phyloP scores from a whole-genome alignment of 2,329 filamentous ascomycete genomes.

The Phoma herbarum region DNA sequence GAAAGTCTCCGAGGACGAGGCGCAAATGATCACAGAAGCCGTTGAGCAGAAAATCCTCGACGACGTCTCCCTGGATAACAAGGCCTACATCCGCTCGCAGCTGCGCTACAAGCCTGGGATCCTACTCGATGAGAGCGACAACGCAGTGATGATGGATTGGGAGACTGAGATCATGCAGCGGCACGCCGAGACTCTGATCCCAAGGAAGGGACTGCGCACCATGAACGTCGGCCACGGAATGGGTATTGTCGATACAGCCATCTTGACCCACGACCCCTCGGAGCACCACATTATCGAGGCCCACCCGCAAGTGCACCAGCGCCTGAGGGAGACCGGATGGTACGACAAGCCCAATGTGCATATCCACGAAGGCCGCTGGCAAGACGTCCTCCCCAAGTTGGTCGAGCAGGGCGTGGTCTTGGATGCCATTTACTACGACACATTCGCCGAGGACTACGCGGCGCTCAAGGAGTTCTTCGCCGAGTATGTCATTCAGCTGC shows the following conservation, averaged over 20 bases:
- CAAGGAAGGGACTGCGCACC: slow-evolving; percentile 70
- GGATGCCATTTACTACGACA: slow-evolving; percentile 68
- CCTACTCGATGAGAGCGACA: slow-evolving; percentile 76
- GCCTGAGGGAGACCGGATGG: slow-evolving; percentile 73
- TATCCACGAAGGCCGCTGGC: slow-evolving; percentile 80
- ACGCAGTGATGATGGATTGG: slow-evolving; percentile 95
- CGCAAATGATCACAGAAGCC: slow-evolving; percentile 35
- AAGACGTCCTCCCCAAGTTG: slow-evolving; percentile 76
- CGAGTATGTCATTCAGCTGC: slow-evolving; percentile 48
- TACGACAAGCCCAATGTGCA: slow-evolving; percentile 67
- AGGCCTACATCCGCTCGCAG: slow-evolving; percentile 49
- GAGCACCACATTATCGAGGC: slow-evolving; percentile 88
- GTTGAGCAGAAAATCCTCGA: slow-evolving; percentile 41
- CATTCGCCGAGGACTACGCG: slow-evolving; percentile 50
- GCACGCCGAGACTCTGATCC: slow-evolving; percentile 73
- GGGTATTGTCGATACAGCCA: slow-evolving; percentile 84
- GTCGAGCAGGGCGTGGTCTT: slow-evolving; percentile 74
- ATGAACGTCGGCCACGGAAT: slow-evolving; percentile 92
- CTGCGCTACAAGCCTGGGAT: slow-evolving; percentile 47
- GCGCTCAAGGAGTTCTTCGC: slow-evolving; percentile 51
- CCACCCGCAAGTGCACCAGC: slow-evolving; percentile 77
- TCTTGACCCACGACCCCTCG: slow-evolving; percentile 72
- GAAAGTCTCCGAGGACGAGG: slow-evolving; percentile 40
- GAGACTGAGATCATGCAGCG: slow-evolving; percentile 85
- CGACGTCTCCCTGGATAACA: slow-evolving; percentile 52